Evolutionary conservation across 495 filamentous ascomycete species (phyloP).

Genomic region (Xylaria intraflava): DNA sequence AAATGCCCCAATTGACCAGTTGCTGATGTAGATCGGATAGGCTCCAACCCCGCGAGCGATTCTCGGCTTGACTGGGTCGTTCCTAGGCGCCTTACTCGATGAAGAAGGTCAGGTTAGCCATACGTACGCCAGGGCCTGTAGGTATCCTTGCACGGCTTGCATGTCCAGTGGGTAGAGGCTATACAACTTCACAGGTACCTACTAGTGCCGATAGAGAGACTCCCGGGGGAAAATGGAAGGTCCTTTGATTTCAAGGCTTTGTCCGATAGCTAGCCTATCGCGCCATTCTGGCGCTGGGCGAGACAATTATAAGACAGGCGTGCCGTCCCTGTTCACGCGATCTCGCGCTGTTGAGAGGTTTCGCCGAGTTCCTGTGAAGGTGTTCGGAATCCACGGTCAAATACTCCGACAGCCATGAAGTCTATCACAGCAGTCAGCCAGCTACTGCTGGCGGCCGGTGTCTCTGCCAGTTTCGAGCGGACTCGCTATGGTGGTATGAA

Average conservation of each 20-base stretch:
- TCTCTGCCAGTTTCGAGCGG: slow-evolving; percentile 21
- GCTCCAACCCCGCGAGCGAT: background rate
- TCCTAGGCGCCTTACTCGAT: slow-evolving; percentile 2
- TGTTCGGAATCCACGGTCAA: slow-evolving; percentile 12
- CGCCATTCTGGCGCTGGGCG: background rate
- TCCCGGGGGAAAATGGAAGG: background rate
- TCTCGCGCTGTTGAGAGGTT: background rate
- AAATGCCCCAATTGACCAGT: too few species aligned
- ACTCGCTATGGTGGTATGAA: slow-evolving; percentile 20
- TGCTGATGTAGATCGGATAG: background rate
- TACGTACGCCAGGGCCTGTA: too few species aligned
- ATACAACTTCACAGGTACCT: too few species aligned
- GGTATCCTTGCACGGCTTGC: too few species aligned
- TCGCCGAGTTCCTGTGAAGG: slow-evolving; percentile 8
- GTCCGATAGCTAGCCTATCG: background rate
- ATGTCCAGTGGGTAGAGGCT: too few species aligned
- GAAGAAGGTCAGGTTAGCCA: slow-evolving; percentile 7
- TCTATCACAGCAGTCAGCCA: slow-evolving; percentile 16
- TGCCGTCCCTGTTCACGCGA: background rate
- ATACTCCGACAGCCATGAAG: slow-evolving; percentile 18
- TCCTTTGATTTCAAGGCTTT: background rate
- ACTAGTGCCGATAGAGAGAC: background rate
- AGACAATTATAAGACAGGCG: background rate
- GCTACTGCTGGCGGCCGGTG: slow-evolving; percentile 23
- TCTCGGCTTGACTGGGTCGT: background rate